Evolutionary conservation across 345 rosid species (phyloP).

Genomic region (Nasturtium officinale): DNA sequence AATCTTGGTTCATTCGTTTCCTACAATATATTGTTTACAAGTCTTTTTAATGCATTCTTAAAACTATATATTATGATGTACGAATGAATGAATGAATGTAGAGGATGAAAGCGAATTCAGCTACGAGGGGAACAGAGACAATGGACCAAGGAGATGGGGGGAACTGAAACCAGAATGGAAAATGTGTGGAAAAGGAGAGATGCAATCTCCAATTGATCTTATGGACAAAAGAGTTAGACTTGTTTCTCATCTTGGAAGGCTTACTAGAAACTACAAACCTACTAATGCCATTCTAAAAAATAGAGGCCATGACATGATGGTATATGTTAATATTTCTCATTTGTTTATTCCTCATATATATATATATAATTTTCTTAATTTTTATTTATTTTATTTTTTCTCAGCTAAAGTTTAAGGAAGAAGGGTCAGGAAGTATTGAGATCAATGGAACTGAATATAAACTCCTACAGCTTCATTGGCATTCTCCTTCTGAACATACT

Average conservation of each 20-base stretch:
- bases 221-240: constrained; percentile 52
- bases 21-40: background rate
- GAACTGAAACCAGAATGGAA: constrained; percentile 62
- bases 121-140: constrained; percentile 43
- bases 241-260: constrained; percentile 54
- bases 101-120: constrained; percentile 72
- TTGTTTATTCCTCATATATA: background rate
- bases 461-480: constrained; percentile 79
- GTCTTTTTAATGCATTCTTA: background rate
- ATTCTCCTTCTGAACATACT: constrained; percentile 81
- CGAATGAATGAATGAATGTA: constrained; percentile 10
- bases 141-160: constrained; percentile 79
- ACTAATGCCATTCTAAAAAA: constrained; percentile 63
- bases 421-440: constrained; percentile 52
- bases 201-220: constrained; percentile 92
- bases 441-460: constrained; percentile 52
- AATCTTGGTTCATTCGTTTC: background rate
- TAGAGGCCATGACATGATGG: constrained; percentile 92
- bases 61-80: background rate
- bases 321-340: constrained; percentile 24
- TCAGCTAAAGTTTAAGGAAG: constrained; percentile 52
- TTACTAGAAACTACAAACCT: constrained; percentile 57
- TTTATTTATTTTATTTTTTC: background rate
- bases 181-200: constrained; percentile 60
- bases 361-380: background rate